phyloP scores from a whole-genome alignment of 768 basidiomycete species.

The Myochromella boudieri region DNA sequence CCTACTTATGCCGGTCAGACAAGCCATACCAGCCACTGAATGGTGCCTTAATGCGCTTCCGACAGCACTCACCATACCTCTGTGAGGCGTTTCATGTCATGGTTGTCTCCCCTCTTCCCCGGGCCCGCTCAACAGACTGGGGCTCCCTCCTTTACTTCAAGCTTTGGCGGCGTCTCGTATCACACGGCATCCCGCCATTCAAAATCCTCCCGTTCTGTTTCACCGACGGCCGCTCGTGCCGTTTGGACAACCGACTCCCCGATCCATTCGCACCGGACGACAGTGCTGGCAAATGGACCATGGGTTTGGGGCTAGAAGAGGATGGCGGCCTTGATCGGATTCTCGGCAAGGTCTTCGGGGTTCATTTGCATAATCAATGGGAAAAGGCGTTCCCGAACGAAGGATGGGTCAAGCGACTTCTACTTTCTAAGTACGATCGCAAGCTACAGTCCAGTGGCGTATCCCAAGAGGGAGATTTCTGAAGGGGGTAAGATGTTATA shows the following conservation, averaged over 20 bases:
- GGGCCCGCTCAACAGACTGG: slow-evolving; percentile 87
- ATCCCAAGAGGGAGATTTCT: no score
- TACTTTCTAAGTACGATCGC: slow-evolving; percentile 63
- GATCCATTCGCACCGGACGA: slow-evolving; percentile 77
- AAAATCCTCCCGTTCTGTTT: slow-evolving; percentile 95
- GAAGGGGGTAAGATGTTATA: no score
- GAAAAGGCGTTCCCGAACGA: slow-evolving; percentile 76
- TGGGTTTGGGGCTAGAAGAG: slow-evolving; percentile 57
- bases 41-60: slow-evolving; percentile 94
- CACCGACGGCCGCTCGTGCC: slow-evolving; percentile 86
- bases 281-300: slow-evolving; percentile 62
- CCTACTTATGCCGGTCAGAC: slow-evolving; percentile 23
- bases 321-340: slow-evolving; percentile 64
- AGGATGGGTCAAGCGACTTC: slow-evolving; percentile 86
- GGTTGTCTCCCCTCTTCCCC: slow-evolving; percentile 69
- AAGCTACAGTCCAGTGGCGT: no score
- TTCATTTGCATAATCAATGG: slow-evolving; percentile 98
- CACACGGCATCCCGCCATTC: slow-evolving; percentile 75
- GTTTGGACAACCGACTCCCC: slow-evolving; percentile 90
- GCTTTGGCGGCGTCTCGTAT: slow-evolving; percentile 83
- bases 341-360: slow-evolving; percentile 74
- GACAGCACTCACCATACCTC: slow-evolving; percentile 88
- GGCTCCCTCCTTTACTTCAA: slow-evolving; percentile 89
- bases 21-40: slow-evolving; percentile 66
- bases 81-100: slow-evolving; percentile 97